Evolutionary conservation across 352 stramenopile genomes (phyloP), one percentile per base, ranked within the genome.

Genomic region (Pythium scleroteichum): DNA sequence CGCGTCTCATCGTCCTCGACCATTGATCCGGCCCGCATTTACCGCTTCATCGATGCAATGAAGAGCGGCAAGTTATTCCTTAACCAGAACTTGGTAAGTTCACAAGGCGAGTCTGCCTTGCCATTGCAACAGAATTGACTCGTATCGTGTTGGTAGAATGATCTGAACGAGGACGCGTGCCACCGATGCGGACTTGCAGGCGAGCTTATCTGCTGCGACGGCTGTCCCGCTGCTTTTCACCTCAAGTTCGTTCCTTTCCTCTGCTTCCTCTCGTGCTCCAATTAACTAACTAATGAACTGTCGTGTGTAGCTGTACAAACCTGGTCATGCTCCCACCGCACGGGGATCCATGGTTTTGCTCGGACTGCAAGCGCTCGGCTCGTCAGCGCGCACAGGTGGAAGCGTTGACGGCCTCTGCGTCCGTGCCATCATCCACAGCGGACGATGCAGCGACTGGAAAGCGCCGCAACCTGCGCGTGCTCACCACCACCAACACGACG

Each of bases 191-290:
- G 80, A 0, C 72, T 87, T 39, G 74, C 78, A 17, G 84, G 84
- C 59, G 73, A 91, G 41, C 67, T 94, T 12, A 87, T 94, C 50
- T 94, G 84, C 70, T 94, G 84, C 54, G 84, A 94, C 57, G 82
- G 81, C 13, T 94, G 84, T 33, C 84, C 84, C 10, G 78, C 81
- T 1, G 84, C 84, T 9, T 89, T 92, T 63, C 84, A 94, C 58
- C 64, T 92, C 42, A 86, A 66, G 75, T 84, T 71, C 59, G 62
- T 62, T 49, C 26, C 29, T 35, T 47, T 4, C 5, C 32, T 1
- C 24, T 56, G 12, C 23, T n/a, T 49, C 26, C 45, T 40, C 6
- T 49, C 24, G 6, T 29, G 19, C n/a, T n/a, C n/a, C n/a, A n/a
- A 9, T 29, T 50, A 4, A 49, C 14, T 41, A 9, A 35, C 29